Evolutionary conservation across 2,329 filamentous ascomycete genomes (phyloP).

Genomic region (Calonectria hawksworthii): DNA sequence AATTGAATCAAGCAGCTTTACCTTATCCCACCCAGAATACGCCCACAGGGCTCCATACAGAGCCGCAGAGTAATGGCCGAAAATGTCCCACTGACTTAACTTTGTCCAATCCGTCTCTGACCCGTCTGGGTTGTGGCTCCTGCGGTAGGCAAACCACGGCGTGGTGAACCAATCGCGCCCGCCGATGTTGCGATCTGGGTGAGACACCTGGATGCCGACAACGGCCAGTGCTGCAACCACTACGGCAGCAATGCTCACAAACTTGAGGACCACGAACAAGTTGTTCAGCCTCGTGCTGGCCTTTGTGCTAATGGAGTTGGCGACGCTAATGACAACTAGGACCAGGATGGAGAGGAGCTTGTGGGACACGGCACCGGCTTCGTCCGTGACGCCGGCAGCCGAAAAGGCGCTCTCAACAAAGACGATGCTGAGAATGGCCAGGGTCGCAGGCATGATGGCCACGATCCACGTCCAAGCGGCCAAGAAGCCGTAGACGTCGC

Average conservation of each 20-base stretch:
- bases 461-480: conserved; percentile 77
- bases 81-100: conserved; percentile 68
- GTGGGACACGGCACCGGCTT: conserved; percentile 59
- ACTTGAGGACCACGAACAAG: conserved; percentile 69
- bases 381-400: conserved; percentile 60
- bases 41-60: conserved; percentile 75
- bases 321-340: conserved; percentile 60
- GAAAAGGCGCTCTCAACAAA: conserved; percentile 73
- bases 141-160: conserved; percentile 68
- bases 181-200: conserved; percentile 56
- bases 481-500: conserved; percentile 72
- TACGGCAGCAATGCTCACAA: conserved; percentile 62
- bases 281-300: conserved; percentile 68
- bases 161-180: conserved; percentile 66
- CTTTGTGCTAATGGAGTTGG: conserved; percentile 69
- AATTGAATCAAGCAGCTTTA: conserved; percentile 45
- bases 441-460: conserved; percentile 74
- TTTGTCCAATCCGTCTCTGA: conserved; percentile 62
- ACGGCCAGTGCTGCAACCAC: conserved; percentile 65
- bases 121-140: conserved; percentile 65
- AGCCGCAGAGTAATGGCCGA: conserved; percentile 72
- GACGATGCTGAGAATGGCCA: conserved; percentile 75
- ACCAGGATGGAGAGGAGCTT: conserved; percentile 66
- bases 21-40: conserved; percentile 77
- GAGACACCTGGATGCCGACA: conserved; percentile 54